phyloP scores from a whole-genome alignment of 495 filamentous ascomycete species.

The Aspergillus haitiensis region DNA sequence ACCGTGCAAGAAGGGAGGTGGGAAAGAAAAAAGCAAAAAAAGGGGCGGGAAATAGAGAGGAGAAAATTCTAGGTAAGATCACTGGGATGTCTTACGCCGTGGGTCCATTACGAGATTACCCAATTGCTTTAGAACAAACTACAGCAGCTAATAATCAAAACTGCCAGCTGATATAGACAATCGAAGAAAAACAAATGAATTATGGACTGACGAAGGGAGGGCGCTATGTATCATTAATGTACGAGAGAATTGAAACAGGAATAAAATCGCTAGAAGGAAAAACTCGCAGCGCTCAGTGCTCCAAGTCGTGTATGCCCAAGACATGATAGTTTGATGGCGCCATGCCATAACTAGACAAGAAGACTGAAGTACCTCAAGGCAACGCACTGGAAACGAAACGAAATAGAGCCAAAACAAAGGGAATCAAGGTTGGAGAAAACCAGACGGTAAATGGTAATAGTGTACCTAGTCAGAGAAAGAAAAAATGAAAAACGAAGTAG shows the following conservation, averaged over 20 bases:
- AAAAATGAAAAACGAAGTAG: slow-evolving; percentile 1
- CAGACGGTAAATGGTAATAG: neutral
- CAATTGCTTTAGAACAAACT: neutral
- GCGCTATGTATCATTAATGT: slow-evolving; percentile 42
- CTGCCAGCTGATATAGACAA: neutral
- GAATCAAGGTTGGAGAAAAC: neutral
- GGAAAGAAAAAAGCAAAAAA: too few species aligned
- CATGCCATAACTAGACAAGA: slow-evolving; percentile 12
- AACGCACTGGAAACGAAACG: too few species aligned
- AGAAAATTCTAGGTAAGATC: too few species aligned
- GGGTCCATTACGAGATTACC: too few species aligned
- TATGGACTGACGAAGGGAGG: slow-evolving; percentile 35
- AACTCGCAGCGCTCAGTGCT: slow-evolving; percentile 11
- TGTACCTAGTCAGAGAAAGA: neutral
- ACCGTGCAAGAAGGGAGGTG: too few species aligned
- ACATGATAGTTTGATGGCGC: slow-evolving; percentile 8
- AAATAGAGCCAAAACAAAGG: slow-evolving; percentile 4
- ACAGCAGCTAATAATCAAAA: neutral
- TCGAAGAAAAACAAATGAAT: slow-evolving; percentile 19
- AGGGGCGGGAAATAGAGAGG: too few species aligned
- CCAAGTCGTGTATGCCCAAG: neutral
- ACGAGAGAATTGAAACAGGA: slow-evolving; percentile 29
- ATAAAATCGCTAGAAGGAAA: slow-evolving; percentile 17
- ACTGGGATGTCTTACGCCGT: too few species aligned
- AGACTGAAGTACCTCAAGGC: too few species aligned